phyloP scores from a whole-genome alignment of 371 early-diverging fungal species.

The Mortierella sp. region DNA sequence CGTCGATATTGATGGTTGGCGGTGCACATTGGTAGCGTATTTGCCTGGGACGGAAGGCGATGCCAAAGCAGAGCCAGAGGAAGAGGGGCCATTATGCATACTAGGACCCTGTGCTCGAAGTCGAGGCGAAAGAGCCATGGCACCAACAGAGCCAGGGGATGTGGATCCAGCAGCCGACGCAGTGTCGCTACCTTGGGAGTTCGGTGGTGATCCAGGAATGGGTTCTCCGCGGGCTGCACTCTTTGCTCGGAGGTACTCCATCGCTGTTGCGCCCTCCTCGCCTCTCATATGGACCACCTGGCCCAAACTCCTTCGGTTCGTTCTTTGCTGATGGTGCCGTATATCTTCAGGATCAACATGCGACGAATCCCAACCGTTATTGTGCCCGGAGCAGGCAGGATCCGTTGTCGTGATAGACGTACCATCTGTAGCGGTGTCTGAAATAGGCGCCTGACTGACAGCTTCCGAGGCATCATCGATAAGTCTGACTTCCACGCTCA shows the following conservation, averaged over 20 bases:
- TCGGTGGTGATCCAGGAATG: constrained; percentile 27
- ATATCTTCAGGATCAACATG: constrained; percentile 39
- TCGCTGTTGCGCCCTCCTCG: constrained; percentile 36
- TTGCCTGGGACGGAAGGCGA: constrained; percentile 12
- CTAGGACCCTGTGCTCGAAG: constrained; percentile 11
- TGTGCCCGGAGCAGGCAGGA: not conserved
- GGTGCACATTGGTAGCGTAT: constrained; percentile 8
- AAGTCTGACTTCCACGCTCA: constrained; percentile 46
- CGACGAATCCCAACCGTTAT: constrained; percentile 27
- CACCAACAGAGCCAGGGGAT: not conserved
- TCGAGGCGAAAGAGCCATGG: constrained; percentile 9
- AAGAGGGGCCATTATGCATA: constrained; percentile 11
- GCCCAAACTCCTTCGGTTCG: constrained; percentile 46
- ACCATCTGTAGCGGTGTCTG: not conserved
- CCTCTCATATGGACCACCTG: constrained; percentile 49
- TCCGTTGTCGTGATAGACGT: not conserved
- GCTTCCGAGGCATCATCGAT: constrained; percentile 25
- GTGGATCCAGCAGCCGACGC: not conserved
- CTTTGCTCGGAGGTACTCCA: constrained; percentile 51
- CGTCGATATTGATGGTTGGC: constrained; percentile 9
- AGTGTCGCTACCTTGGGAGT: not conserved
- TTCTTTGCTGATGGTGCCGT: constrained; percentile 17
- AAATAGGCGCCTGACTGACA: not conserved
- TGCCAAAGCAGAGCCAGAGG: constrained; percentile 10
- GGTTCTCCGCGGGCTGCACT: constrained; percentile 42